Percentiles rank a stretch among this genome's conserved stretches.
Evolutionary conservation across 108 stramenopile species (phyloP).

Genomic region (Skeletonema menzelii): DNA sequence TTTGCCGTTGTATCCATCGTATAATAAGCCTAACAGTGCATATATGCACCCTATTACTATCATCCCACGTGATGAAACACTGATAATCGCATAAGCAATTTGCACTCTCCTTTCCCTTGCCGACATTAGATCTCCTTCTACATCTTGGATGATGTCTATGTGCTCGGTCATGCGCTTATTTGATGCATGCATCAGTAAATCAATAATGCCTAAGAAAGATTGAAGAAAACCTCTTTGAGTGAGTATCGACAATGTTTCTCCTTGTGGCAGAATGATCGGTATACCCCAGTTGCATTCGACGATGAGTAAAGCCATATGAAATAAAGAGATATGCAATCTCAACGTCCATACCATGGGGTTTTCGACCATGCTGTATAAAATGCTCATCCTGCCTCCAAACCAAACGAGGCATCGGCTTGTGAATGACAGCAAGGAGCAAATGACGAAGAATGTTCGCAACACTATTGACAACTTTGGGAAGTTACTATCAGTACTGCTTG

Average conservation of each 20-base stretch:
- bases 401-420: conserved; percentile 10
- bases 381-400: conserved; percentile 16
- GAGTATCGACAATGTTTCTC: conserved; percentile 19
- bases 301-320: conserved; percentile 22
- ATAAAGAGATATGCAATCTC: conserved; percentile 11
- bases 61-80: conserved; percentile 28
- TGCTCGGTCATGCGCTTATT: background rate
- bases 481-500: background rate
- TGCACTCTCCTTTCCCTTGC: conserved; percentile 8
- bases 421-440: conserved; percentile 26
- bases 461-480: background rate
- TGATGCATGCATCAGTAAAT: conserved; percentile 27
- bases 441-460: conserved; percentile 11
- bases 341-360: conserved; percentile 24
- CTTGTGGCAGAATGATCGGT: conserved; percentile 19
- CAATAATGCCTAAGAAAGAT: conserved; percentile 32
- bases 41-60: conserved; percentile 21
- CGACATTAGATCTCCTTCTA: conserved; percentile 1
- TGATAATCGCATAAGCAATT: conserved; percentile 27
- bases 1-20: conserved; percentile 14
- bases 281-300: conserved; percentile 19
- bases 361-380: conserved; percentile 6
- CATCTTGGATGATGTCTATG: conserved; percentile 3
- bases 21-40: conserved; percentile 12
- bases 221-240: conserved; percentile 30